Evolutionary conservation across 306 rosid species (phyloP), one percentile per base, ranked within the genome.

Genomic region (Quillaja saponaria): DNA sequence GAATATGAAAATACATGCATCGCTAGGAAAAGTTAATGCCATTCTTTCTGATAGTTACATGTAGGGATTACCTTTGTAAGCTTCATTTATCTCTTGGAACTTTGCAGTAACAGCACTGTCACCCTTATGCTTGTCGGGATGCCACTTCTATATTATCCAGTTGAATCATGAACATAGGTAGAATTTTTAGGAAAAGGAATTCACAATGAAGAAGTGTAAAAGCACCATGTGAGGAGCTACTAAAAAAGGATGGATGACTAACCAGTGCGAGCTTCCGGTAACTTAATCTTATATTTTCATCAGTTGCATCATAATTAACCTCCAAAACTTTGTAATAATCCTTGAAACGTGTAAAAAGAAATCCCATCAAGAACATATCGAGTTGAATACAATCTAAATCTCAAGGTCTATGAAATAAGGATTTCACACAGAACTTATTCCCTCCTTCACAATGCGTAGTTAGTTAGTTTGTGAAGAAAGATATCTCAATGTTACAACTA

Each of bases 81-180:
- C 95, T 72, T 86, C 84, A 28, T 79, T 83, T 39, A 86, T 83
- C 83, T 83, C 87, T 74, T 86, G 95, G 74, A 86, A 86, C 73
- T 83, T 86, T 63, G 81, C 73, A 33, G 95, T 83, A 71, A 60
- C 82, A 34, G 62, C 66, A 63, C 31, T 39, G 48, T 81, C 87
- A 79, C 78, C 87, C 21, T 68, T 73, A 58, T 86, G 87, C 75
- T 86, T 86, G 78, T 86, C 90, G 45, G 95, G 95, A 79, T 86
- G 95, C 95, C 95, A 86, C 67, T 81, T 86, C 95, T 86, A 74
- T 34, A 72, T 42, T 49, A 75, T 52, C 17, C 37, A 66, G 51
- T 55, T 67, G 59, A 73, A 68, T 59, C 59, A 80, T 14, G 52
- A 18, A 41, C 41, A 65, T 72, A 50, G 60, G 72, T 66, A 48